Percentiles rank a stretch among this genome's conserved stretches.
These are phyloP conservation scores for Fagus sylvatica DNA, from an alignment of 306 rosid genomes.

Conservation along the genomic window DNA sequence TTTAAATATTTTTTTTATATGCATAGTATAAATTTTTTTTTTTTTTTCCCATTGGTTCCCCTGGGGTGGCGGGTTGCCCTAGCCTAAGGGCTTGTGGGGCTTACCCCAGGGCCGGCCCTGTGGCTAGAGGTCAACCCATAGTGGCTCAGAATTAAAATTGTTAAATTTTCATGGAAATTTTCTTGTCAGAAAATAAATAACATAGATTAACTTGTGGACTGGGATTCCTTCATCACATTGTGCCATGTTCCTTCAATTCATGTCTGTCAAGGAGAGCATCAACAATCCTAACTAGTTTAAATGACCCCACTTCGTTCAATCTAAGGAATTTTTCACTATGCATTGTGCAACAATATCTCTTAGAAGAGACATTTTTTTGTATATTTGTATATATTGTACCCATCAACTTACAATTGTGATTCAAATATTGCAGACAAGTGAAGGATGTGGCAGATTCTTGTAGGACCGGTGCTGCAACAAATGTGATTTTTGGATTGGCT, in stretches of 20 bases:
- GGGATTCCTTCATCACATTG: not conserved
- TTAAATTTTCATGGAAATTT: not conserved
- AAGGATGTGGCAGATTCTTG: slow-evolving; percentile 83
- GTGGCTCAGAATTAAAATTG: not conserved
- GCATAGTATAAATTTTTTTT: too few species aligned
- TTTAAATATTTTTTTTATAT: too few species aligned
- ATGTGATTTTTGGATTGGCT: slow-evolving; percentile 70
- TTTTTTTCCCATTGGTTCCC: too few species aligned
- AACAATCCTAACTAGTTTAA: not conserved
- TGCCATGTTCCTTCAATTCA: not conserved
- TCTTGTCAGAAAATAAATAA: not conserved
- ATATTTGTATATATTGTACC: not conserved
- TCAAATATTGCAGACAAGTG: slow-evolving; percentile 56
- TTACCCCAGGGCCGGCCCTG: too few species aligned
- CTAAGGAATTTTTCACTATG: not conserved
- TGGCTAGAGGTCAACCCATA: not conserved
- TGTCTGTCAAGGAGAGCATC: not conserved
- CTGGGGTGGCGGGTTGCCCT: too few species aligned
- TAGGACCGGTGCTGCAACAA: slow-evolving; percentile 73
- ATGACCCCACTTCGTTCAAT: too few species aligned
- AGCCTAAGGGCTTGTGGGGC: too few species aligned
- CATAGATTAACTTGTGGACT: not conserved
- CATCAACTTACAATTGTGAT: not conserved
- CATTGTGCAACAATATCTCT: not conserved
- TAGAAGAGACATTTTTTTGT: not conserved